phyloP scores from a whole-genome alignment of 2,329 filamentous ascomycete genomes.

The Botrytis squamosa region DNA sequence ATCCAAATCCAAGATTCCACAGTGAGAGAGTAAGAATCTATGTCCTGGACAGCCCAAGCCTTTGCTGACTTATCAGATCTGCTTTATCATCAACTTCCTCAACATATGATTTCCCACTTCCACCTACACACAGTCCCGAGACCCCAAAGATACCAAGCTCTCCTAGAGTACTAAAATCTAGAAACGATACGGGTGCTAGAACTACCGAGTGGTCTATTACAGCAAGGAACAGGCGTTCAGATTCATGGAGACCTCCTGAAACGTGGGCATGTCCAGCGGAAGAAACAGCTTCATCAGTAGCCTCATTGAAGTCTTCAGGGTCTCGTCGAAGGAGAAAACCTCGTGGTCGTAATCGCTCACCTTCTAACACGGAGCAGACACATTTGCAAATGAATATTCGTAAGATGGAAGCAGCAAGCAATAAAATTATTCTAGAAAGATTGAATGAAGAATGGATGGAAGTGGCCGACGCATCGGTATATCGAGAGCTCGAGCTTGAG shows the following conservation, averaged over 20 bases:
- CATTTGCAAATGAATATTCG: constrained; percentile 54
- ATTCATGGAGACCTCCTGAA: constrained; percentile 33
- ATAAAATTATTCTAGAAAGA: constrained; percentile 52
- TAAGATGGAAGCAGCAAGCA: constrained; percentile 54
- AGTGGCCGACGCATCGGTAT: constrained; percentile 48
- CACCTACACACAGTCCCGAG: constrained; percentile 17
- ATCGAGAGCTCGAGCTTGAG: constrained; percentile 52
- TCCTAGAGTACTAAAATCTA: background rate
- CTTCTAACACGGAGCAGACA: constrained; percentile 30
- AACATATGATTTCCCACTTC: constrained; percentile 32
- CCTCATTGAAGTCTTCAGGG: constrained; percentile 14
- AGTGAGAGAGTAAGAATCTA: constrained; percentile 23
- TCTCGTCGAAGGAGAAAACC: constrained; percentile 15
- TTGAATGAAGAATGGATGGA: constrained; percentile 53
- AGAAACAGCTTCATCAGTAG: constrained; percentile 9
- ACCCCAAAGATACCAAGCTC: constrained; percentile 8
- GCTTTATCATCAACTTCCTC: constrained; percentile 23
- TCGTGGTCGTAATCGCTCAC: constrained; percentile 16
- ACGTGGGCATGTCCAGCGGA: constrained; percentile 26
- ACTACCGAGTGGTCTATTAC: constrained; percentile 23
- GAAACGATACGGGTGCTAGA: constrained; percentile 20
- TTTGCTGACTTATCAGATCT: constrained; percentile 19
- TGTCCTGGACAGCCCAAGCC: background rate
- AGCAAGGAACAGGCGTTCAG: constrained; percentile 19
- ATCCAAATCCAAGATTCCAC: constrained; percentile 27